Evolutionary conservation across 2,329 filamentous ascomycete species (phyloP).

Genomic region (Ramularia collo-cygni): DNA sequence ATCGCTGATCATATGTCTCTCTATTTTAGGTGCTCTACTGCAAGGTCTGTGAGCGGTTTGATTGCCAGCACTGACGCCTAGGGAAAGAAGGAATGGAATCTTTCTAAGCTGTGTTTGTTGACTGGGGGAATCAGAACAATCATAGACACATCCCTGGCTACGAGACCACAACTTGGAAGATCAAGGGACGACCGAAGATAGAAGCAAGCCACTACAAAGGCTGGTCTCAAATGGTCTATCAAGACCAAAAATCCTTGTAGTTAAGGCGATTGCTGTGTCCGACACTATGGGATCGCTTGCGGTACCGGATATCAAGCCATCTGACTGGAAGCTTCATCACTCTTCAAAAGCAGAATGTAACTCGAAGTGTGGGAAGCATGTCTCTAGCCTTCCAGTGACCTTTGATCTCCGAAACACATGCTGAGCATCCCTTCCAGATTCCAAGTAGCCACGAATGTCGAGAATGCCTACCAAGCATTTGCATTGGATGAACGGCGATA

Average conservation of each 20-base stretch:
- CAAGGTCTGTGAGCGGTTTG: slow-evolving; percentile 34
- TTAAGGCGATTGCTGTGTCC: slow-evolving; percentile 35
- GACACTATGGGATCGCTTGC: slow-evolving; percentile 40
- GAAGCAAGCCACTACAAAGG: slow-evolving; percentile 35
- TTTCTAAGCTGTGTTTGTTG: slow-evolving; percentile 24
- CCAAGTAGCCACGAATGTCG: slow-evolving; percentile 29
- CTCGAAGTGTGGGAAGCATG: too few relatives aligned
- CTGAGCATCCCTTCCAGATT: slow-evolving; percentile 40
- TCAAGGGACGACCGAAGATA: slow-evolving; percentile 33
- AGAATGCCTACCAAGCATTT: slow-evolving; percentile 36
- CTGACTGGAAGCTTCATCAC: slow-evolving; percentile 16
- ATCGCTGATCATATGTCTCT: too few relatives aligned
- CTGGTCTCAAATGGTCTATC: slow-evolving; percentile 24
- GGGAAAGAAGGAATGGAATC: slow-evolving; percentile 23
- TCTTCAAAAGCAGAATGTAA: slow-evolving; percentile 14
- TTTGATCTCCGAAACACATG: too few relatives aligned
- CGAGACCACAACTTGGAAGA: slow-evolving; percentile 9
- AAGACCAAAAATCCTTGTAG: slow-evolving; percentile 23
- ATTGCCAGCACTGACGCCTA: slow-evolving; percentile 37
- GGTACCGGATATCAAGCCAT: slow-evolving; percentile 34
- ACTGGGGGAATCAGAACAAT: slow-evolving; percentile 24
- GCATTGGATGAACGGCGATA: slow-evolving; percentile 34
- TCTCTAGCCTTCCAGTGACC: too few relatives aligned
- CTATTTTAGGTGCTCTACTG: too few relatives aligned
- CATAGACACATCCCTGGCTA: slow-evolving; percentile 11